Percentiles rank a stretch among this genome's conserved stretches.
Conservation (phyloP, 23 red algal genomes). For the Pyropia yezoensis region DNA sequence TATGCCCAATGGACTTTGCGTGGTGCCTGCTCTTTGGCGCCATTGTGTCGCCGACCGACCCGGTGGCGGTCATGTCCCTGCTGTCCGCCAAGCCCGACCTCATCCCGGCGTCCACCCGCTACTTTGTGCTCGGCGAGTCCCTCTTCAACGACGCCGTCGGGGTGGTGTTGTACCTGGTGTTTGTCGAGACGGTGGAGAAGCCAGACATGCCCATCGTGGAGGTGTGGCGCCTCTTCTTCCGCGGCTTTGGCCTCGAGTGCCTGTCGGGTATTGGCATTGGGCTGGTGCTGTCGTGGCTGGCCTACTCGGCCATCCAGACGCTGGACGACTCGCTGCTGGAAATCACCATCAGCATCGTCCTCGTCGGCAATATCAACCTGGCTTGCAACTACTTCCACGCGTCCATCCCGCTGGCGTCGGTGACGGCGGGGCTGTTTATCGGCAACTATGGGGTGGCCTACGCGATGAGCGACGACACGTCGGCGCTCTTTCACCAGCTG, state of each 20-base stretch:
- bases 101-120: conserved; percentile 67
- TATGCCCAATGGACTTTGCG: conserved; percentile 66
- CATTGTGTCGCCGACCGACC: conserved; percentile 95
- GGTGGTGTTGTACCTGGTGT: conserved; percentile 71
- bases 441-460: conserved; percentile 72
- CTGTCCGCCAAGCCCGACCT: conserved; percentile 67
- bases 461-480: conserved; percentile 43
- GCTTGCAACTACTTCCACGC: conserved; percentile 68
- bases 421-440: conserved; percentile 85
- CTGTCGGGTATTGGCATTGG: conserved; percentile 61
- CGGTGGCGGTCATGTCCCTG: conserved; percentile 87
- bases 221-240: conserved; percentile 22
- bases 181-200: conserved; percentile 38
- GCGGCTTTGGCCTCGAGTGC: conserved; percentile 52
- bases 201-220: conserved; percentile 24
- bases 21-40: conserved; percentile 90
- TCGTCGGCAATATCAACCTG: conserved; percentile 89
- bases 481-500: conserved; percentile 64
- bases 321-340: conserved; percentile 73
- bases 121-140: conserved; percentile 85
- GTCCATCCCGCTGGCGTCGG: conserved; percentile 85
- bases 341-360: conserved; percentile 78
- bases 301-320: conserved; percentile 69
- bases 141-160: conserved; percentile 97
- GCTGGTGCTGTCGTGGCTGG: conserved; percentile 70